Percentiles rank a stretch among this genome's conserved stretches.
phyloP scores from a whole-genome alignment of 495 filamentous ascomycete species.

The Aspergillus baeticus region DNA sequence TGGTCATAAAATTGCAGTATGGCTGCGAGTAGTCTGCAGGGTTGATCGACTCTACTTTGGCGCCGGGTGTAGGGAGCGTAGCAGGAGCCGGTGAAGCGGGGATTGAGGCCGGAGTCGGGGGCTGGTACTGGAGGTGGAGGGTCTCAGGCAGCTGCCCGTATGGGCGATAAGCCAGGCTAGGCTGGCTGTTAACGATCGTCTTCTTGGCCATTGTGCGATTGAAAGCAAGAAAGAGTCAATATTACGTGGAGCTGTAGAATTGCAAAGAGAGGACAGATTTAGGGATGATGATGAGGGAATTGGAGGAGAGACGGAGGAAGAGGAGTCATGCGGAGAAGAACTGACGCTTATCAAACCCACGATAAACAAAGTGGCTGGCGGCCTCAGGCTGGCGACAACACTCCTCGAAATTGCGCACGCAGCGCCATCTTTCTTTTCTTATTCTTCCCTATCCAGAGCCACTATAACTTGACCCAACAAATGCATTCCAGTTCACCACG shows the following conservation, averaged over 20 bases:
- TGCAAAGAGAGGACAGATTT: not conserved
- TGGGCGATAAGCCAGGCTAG: conserved; percentile 24
- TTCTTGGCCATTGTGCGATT: conserved; percentile 23
- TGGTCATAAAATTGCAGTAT: conserved; percentile 83
- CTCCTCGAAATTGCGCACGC: not conserved
- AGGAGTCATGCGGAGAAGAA: conserved; percentile 1
- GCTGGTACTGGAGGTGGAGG: conserved; percentile 7
- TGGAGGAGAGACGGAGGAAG: conserved; percentile 7
- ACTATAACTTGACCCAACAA: conserved; percentile 36
- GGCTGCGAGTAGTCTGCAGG: conserved; percentile 72
- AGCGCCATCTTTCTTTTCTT: not conserved
- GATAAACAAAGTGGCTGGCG: not conserved
- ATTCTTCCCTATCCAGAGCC: not conserved
- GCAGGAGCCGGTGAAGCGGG: conserved; percentile 13
- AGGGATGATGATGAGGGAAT: conserved; percentile 3
- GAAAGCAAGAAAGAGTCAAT: not conserved
- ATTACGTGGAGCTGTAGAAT: not conserved
- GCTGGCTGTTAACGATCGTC: conserved; percentile 15
- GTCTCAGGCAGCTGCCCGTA: conserved; percentile 19
- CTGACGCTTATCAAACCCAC: conserved; percentile 7
- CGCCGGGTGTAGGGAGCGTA: not conserved
- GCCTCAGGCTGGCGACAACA: not conserved
- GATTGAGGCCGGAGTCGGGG: conserved; percentile 13
- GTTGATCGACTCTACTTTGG: conserved; percentile 15
- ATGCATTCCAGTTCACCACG: conserved; percentile 51